A percentile compares a stretch with the other conserved stretches of the same genome.
Conservation (phyloP, 2,329 filamentous ascomycete genomes). For the Apiospora koreana region DNA sequence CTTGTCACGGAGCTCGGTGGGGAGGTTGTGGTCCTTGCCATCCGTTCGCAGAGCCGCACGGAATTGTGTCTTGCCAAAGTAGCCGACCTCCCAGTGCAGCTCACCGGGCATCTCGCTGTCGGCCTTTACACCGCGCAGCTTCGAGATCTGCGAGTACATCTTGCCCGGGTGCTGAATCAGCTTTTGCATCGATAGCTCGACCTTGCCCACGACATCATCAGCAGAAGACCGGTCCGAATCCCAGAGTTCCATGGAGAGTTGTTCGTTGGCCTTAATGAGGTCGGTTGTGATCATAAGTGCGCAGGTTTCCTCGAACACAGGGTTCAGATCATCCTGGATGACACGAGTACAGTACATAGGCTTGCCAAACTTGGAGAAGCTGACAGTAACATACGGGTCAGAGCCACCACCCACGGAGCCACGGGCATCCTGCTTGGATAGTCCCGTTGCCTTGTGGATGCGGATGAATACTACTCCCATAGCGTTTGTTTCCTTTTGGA, state of each 20-base stretch:
- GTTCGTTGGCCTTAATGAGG: conserved; percentile 90
- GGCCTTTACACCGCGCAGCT: conserved; percentile 78
- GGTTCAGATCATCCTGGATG: conserved; percentile 92
- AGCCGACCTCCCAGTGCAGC: conserved; percentile 94
- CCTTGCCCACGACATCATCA: conserved; percentile 93
- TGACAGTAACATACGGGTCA: conserved; percentile 92
- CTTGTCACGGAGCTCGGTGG: conserved; percentile 70
- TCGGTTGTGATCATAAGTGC: conserved; percentile 86
- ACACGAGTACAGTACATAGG: conserved; percentile 97
- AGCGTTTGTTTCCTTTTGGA: conserved; percentile 85
- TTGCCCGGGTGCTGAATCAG: conserved; percentile 91
- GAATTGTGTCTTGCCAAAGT: conserved; percentile 89
- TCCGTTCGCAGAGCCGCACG: conserved; percentile 82
- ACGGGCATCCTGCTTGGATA: conserved; percentile 88
- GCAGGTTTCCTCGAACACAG: conserved; percentile 85
- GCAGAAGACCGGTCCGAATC: conserved; percentile 91
- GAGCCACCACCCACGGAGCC: conserved; percentile 85
- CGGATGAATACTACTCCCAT: conserved; percentile 90
- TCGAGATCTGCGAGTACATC: conserved; percentile 89
- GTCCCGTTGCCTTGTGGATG: conserved; percentile 81
- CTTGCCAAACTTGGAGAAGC: conserved; percentile 95
- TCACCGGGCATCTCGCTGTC: conserved; percentile 90
- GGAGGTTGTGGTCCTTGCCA: conserved; percentile 78
- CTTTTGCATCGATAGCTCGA: conserved; percentile 91
- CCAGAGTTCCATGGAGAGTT: conserved; percentile 92